Base-by-base conservation (phyloP, 108 stramenopile species). In the Pseudonitzschia delicatissima region DNA sequence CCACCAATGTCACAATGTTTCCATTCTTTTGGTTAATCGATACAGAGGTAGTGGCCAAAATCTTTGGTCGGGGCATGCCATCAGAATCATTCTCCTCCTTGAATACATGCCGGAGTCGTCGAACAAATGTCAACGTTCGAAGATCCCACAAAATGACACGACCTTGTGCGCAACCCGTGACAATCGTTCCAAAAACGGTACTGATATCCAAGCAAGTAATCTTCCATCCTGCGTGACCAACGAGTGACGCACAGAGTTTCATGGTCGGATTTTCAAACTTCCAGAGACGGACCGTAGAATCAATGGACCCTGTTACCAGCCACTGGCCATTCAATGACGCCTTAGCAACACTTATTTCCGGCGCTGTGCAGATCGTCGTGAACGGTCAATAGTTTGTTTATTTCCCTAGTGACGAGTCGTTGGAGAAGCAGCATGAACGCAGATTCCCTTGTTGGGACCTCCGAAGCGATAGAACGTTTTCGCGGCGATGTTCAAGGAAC, bases 251-350 rank as follows among this genome's bases (percentile, higher is more conserved):
- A 62, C 80, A 73, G 31, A 96, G 85, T 45, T 86, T 84, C 72
- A 93, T 74, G 27, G 70, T 81, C 57, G 84, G 65, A 39, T 73
- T 68, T 25, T 74, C 77, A 58, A 90, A 85, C 33, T 83, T 80
- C 97, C 97, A 98, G 17, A 98, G 85, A 28, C 95, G 83, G 15
- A 97, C 83, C 12, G 95, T 91, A 17, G 93, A 91, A 66, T 98
- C 98, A 28, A 82, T 57, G 53, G 92, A 86, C 5, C 96, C 98
- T 6, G 96, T 94, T 13, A 97, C 85, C 31, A 96, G 57, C 82
- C 91, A 82, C 35, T 75, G 62, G 13, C 93, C 92, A 72, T 95
- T 87, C 35, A 77, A 48, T 20, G 90, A 86, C 58, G 79, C 79
- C 52, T 90, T 90, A 7, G 85, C 82, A 9, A 85, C 80, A 61